A percentile compares a stretch with the other conserved stretches of the same genome.
Evolutionary conservation across 1,139 yeast species (phyloP).

Genomic region (Yamadazyma mexicana): DNA sequence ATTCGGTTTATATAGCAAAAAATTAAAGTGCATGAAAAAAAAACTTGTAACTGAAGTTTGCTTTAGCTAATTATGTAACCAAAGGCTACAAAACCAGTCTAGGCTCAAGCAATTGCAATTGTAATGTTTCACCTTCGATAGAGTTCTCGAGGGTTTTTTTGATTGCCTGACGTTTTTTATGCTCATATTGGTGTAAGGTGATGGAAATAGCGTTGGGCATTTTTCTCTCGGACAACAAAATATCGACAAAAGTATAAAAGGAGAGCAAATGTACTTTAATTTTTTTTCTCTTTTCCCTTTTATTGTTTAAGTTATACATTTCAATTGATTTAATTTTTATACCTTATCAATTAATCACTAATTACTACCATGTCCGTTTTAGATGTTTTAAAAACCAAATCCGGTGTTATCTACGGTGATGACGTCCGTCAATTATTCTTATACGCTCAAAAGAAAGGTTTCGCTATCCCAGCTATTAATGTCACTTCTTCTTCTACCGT

Average conservation of each 20-base stretch:
- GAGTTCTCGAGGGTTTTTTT: neutral
- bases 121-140: no score
- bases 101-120: neutral
- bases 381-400: conserved; percentile 80
- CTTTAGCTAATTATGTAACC: no score
- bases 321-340: neutral
- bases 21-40: neutral
- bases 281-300: neutral
- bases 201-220: conserved; percentile 5
- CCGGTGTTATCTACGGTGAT: conserved; percentile 99
- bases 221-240: conserved; percentile 2
- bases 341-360: conserved; percentile 2
- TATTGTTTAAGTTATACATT: neutral
- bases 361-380: conserved; percentile 47
- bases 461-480: conserved; percentile 98
- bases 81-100: no score
- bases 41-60: no score
- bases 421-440: conserved; percentile 91
- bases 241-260: conserved; percentile 7
- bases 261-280: conserved; percentile 9
- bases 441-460: conserved; percentile 90
- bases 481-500: conserved; percentile 97
- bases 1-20: conserved; percentile 1
- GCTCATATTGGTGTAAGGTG: conserved; percentile 8
- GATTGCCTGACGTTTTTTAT: neutral